Evolutionary conservation across 2,329 filamentous ascomycete genomes (phyloP).

Genomic region (Venturia pyrina): DNA sequence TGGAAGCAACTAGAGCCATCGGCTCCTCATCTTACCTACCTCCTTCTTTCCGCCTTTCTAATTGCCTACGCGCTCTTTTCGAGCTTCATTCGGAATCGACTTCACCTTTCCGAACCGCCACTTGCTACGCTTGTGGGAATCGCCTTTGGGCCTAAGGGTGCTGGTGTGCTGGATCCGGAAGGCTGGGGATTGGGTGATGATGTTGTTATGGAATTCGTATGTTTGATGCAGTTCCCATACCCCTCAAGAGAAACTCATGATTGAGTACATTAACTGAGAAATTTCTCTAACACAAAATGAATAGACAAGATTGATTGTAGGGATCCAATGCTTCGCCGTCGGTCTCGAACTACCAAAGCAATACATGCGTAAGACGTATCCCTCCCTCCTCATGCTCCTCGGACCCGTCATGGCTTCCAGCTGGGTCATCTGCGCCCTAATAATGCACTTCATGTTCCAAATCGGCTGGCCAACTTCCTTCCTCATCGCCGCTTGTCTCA

Average conservation of each 20-base stretch:
- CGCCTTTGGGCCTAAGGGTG: conserved; percentile 31
- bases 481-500: conserved; percentile 44
- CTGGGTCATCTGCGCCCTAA: conserved; percentile 37
- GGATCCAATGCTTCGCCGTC: conserved; percentile 31
- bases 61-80: conserved; percentile 37
- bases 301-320: conserved; percentile 35
- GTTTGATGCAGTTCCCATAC: background rate
- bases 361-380: conserved; percentile 44
- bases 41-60: conserved; percentile 35
- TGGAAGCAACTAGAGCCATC: conserved; percentile 11
- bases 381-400: conserved; percentile 38
- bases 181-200: conserved; percentile 34
- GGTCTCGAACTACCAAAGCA: conserved; percentile 28
- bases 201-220: conserved; percentile 26
- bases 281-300: conserved; percentile 9
- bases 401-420: conserved; percentile 43
- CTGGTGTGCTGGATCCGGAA: conserved; percentile 30
- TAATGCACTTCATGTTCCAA: conserved; percentile 38
- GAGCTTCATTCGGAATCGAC: conserved; percentile 35
- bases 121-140: conserved; percentile 38
- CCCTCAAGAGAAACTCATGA: background rate
- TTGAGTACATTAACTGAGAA: background rate
- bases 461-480: conserved; percentile 37
- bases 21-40: conserved; percentile 33
- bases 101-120: conserved; percentile 40